Evolutionary conservation across 1,284 basidiomycete species (phyloP).

Genomic region (Clitocybe nebularis): DNA sequence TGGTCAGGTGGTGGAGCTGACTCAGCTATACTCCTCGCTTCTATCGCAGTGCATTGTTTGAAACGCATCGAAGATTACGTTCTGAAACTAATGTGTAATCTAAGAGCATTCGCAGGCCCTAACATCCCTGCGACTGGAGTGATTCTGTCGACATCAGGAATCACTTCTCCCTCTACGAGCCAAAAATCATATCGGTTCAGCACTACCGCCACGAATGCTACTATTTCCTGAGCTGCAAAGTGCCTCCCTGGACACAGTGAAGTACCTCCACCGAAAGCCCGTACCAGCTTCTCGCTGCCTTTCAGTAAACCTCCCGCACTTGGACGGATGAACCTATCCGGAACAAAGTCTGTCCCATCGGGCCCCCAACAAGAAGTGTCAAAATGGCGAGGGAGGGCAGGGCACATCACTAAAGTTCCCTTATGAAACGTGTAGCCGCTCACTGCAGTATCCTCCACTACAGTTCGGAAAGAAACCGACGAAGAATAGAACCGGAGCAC

Average conservation of each 20-base stretch:
- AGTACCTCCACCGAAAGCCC: slow-evolving; percentile 1
- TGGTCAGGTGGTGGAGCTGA: too few species aligned
- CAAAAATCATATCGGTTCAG: slow-evolving; percentile 1
- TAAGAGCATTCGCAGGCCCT: too few species aligned
- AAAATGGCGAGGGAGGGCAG: neutral
- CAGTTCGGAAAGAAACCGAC: neutral
- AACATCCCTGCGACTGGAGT: too few species aligned
- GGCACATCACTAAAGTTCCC: neutral
- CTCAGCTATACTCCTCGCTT: too few species aligned
- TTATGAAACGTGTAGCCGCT: slow-evolving; percentile 2
- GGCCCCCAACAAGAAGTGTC: neutral
- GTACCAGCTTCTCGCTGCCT: neutral
- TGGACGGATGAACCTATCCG: neutral
- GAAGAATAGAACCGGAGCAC: neutral
- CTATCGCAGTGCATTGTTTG: too few species aligned
- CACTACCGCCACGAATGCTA: neutral
- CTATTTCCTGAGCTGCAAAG: neutral
- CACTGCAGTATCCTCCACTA: neutral
- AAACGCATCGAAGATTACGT: too few species aligned
- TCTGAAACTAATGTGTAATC: too few species aligned
- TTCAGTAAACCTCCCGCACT: too few species aligned
- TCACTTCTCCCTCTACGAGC: too few species aligned
- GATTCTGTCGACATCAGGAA: too few species aligned
- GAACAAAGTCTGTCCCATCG: neutral
- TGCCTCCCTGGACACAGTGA: slow-evolving; percentile 3